Conservation (phyloP, 2,329 filamentous ascomycete species). For the Lecanosticta acicola region DNA sequence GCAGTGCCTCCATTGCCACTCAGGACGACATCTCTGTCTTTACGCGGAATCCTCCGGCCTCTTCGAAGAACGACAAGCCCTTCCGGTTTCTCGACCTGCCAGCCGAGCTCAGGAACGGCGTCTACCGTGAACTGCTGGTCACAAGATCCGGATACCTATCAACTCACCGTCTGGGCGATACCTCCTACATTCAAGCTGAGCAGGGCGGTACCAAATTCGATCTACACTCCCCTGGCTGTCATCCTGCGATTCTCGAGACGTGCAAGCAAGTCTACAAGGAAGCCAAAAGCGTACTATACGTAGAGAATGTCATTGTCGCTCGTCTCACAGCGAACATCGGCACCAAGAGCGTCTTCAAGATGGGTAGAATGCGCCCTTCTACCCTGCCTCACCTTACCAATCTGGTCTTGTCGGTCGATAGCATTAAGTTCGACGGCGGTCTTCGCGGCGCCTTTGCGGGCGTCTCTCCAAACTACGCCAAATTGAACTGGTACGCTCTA, state of each 20-base stretch:
- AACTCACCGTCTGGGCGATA: background rate
- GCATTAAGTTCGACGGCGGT: background rate
- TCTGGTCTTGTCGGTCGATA: constrained; percentile 9
- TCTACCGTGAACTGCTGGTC: constrained; percentile 14
- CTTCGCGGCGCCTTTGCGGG: background rate
- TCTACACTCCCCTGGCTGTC: background rate
- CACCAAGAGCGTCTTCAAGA: constrained; percentile 3
- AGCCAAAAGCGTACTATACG: constrained; percentile 35
- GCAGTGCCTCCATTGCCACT: too few relatives aligned
- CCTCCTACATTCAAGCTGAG: background rate
- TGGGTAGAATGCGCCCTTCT: constrained; percentile 1
- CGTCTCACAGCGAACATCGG: background rate
- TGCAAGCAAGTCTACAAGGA: constrained; percentile 34
- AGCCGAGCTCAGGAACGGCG: constrained; percentile 14
- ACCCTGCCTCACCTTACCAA: constrained; percentile 9
- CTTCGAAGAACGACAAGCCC: background rate
- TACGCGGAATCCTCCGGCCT: background rate
- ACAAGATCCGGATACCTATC: constrained; percentile 9
- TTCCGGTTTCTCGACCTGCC: constrained; percentile 19
- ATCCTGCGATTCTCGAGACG: constrained; percentile 27
- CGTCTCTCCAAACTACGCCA: background rate
- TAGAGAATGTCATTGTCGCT: constrained; percentile 25
- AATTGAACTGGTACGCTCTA: constrained; percentile 12
- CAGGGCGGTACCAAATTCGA: background rate
- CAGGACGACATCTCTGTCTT: background rate